Evolutionary conservation across 257 asterid species (phyloP).

Genomic region (Solanum chmielewskii): DNA sequence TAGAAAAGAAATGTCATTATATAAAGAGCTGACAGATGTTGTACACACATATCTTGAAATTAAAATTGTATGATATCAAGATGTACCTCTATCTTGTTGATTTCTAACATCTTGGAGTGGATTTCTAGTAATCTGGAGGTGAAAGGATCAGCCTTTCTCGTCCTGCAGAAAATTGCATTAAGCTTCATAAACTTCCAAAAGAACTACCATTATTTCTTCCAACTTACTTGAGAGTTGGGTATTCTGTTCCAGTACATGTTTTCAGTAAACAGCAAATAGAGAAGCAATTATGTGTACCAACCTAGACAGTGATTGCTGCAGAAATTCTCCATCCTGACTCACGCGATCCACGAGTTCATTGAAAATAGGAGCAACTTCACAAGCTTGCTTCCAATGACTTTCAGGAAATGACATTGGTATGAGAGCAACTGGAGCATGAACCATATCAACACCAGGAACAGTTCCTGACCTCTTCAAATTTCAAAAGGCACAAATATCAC

Average conservation of each 20-base stretch:
- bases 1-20: background rate
- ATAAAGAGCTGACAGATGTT: background rate
- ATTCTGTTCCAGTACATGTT: background rate
- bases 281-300: conserved; percentile 2
- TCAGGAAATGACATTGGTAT: conserved; percentile 77
- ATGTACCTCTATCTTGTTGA: conserved; percentile 26
- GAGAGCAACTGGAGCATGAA: conserved; percentile 83
- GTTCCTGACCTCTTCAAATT: conserved; percentile 63
- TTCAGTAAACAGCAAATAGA: background rate
- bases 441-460: conserved; percentile 74
- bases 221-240: background rate
- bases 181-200: background rate
- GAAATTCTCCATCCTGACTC: conserved; percentile 72
- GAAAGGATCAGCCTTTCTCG: conserved; percentile 31
- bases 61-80: background rate
- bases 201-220: background rate
- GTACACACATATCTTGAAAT: background rate
- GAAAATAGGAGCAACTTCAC: conserved; percentile 93
- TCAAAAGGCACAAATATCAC: background rate
- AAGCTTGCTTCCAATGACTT: conserved; percentile 66
- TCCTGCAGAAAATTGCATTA: conserved; percentile 12
- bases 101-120: conserved; percentile 36
- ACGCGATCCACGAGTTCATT: conserved; percentile 88
- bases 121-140: conserved; percentile 34
- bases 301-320: conserved; percentile 92